Base-by-base conservation (phyloP, 495 filamentous ascomycete genomes). In the Margaritispora aquatica region DNA sequence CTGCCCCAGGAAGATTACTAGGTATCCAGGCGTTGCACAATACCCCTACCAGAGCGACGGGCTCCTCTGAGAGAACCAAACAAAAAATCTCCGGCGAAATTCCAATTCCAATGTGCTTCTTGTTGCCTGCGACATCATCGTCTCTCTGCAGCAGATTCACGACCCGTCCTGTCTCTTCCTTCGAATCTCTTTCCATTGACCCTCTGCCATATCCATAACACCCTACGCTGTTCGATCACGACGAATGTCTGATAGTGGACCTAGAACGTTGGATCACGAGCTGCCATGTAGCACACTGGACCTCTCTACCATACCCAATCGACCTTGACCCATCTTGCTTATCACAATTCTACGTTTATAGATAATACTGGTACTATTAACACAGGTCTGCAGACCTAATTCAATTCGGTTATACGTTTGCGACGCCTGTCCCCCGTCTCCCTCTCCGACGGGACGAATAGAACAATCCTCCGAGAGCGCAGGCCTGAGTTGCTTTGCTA, bases 41-140 rank as follows among this genome's bases (percentile, higher is more conserved):
- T 34, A 34, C 29, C 29, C 29, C 29, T 34, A 34, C 29, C 5
- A 5, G 5, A 5, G 5, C 29, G 29, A 34, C 29, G 20, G 27
- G 29, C 38, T 44, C 19, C 22, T 51, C 55, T 51, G 8, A 2
- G 20, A 23, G 47, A n/a, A 24, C 47, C 47, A 50, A 26, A 50
- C 38, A 47, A 54, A 26, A 46, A 58, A 55, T 26, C 41, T 54
- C 51, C 63, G 58, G 63, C 54, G 63, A 46, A 61, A 65, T 59
- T 61, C 53, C 55, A 58, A 50, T 50, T 51, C 31, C 57, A 60
- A 60, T 60, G 59, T 55, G 54, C 55, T 41, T 5, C 51, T 15
- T 64, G 54, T 27, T 46, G 26, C 49, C 38, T 36, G 53, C 53
- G 17, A 54, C 51, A 27, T 46, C 34, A 47, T 26, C 49, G 44